Evolutionary conservation across 805 yeast genomes (phyloP).

Genomic region (Phaffomyces thermotolerans): DNA sequence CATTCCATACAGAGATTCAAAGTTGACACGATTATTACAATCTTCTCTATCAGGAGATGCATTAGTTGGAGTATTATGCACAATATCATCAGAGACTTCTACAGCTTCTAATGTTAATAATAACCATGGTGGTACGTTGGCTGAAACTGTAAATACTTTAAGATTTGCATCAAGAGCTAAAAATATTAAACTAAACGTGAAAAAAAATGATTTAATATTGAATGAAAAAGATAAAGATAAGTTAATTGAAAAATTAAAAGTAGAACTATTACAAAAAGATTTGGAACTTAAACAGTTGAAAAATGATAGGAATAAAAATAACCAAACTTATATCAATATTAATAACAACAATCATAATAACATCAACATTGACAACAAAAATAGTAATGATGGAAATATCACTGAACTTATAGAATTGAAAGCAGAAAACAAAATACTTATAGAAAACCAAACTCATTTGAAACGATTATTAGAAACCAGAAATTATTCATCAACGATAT

Average conservation of each 20-base stretch:
- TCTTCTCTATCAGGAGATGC: conserved; percentile 89
- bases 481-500: conserved; percentile 44
- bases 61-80: conserved; percentile 78
- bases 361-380: not conserved
- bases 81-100: conserved; percentile 35
- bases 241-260: conserved; percentile 47
- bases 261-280: conserved; percentile 55
- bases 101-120: not conserved
- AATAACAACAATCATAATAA: not conserved
- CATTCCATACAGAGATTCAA: conserved; percentile 90
- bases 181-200: conserved; percentile 66
- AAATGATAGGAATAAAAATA: not conserved
- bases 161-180: conserved; percentile 93
- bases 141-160: conserved; percentile 81
- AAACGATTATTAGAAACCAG: conserved; percentile 58
- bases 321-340: not conserved
- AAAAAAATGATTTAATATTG: conserved; percentile 36
- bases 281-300: conserved; percentile 40
- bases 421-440: conserved; percentile 58
- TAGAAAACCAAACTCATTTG: conserved; percentile 63
- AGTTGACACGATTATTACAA: conserved; percentile 81
- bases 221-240: conserved; percentile 37
- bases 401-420: conserved; percentile 32
- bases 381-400: conserved; percentile 20
- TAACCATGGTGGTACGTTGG: conserved; percentile 33